Percentiles rank a stretch among this genome's conserved stretches.
phyloP scores from a whole-genome alignment of 768 basidiomycete genomes.

The Pulveroboletus sp. region DNA sequence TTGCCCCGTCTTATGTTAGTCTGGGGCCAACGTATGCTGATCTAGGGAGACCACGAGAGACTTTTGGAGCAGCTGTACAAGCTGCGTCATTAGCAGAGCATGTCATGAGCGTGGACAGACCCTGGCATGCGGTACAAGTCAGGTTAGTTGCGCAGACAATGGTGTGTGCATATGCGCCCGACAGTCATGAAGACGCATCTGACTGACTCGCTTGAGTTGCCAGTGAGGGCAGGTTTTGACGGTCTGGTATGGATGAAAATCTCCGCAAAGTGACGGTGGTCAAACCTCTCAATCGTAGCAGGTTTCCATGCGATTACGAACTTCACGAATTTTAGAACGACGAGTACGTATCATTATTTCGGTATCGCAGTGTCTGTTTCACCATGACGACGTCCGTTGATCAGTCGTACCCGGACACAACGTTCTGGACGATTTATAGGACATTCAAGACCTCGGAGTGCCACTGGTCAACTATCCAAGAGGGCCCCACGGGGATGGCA shows the following conservation, averaged over 20 bases:
- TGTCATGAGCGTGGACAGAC: slow-evolving; percentile 77
- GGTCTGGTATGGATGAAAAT: slow-evolving; percentile 93
- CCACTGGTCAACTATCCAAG: too few species aligned
- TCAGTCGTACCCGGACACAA: too few species aligned
- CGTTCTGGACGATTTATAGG: too few species aligned
- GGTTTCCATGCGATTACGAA: slow-evolving; percentile 88
- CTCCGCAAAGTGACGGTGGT: slow-evolving; percentile 75
- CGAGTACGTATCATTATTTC: slow-evolving; percentile 36
- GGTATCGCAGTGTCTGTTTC: neutral
- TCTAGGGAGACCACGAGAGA: slow-evolving; percentile 67
- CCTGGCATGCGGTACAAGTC: slow-evolving; percentile 77
- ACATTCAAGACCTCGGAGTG: too few species aligned
- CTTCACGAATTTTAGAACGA: slow-evolving; percentile 54
- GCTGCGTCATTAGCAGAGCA: slow-evolving; percentile 72
- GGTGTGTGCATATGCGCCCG: slow-evolving; percentile 38
- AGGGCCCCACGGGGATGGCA: too few species aligned
- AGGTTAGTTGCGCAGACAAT: slow-evolving; percentile 78
- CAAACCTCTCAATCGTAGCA: slow-evolving; percentile 82
- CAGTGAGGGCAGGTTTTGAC: slow-evolving; percentile 68
- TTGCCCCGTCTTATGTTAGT: slow-evolving; percentile 42
- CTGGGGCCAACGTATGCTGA: slow-evolving; percentile 53
- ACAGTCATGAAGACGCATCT: too few species aligned
- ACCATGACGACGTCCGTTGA: neutral
- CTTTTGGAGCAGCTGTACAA: slow-evolving; percentile 71
- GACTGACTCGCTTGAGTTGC: too few species aligned